A percentile compares a stretch with the other conserved stretches of the same genome.
These are phyloP conservation scores for Thuidium tamariscinum DNA, from an alignment of 225 moss, liverwort and hornwort species.

Conservation along the genomic window DNA sequence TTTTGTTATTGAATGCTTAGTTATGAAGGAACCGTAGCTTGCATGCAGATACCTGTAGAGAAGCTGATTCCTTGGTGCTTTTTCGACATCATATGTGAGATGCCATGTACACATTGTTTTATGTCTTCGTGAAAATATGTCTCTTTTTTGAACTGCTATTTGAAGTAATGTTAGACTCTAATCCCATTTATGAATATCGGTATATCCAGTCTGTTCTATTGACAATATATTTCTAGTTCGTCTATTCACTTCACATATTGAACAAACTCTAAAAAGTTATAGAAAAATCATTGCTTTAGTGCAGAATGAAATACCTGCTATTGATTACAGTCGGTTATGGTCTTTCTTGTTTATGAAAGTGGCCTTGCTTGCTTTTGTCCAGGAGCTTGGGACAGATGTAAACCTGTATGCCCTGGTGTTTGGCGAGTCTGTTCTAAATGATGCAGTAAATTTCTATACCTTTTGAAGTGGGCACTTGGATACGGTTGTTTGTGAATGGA, in stretches of 20 bases:
- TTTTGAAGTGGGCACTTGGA: not conserved
- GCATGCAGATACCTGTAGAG: slow-evolving; percentile 1
- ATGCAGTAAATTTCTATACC: slow-evolving; percentile 43
- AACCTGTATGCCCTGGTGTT: slow-evolving; percentile 97
- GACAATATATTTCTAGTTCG: not conserved
- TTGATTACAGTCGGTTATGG: not conserved
- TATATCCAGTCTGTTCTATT: not conserved
- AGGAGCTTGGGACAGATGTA: slow-evolving; percentile 94
- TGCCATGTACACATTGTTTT: not conserved
- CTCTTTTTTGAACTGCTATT: not conserved
- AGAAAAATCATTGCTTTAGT: not conserved
- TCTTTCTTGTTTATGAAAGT: not conserved
- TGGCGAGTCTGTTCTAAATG: slow-evolving; percentile 96
- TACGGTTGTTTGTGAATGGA: not conserved
- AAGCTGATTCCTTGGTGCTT: not conserved
- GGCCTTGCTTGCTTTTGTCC: not conserved
- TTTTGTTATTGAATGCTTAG: not conserved
- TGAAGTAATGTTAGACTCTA: not conserved
- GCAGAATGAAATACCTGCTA: not conserved
- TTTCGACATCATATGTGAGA: not conserved
- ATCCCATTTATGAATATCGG: not conserved
- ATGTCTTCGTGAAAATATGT: not conserved
- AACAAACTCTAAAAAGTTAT: not conserved
- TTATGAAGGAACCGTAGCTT: slow-evolving; percentile 5
- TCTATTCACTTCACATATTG: not conserved